A percentile compares a stretch with the other conserved stretches of the same genome.
phyloP scores from a whole-genome alignment of 345 rosid genomes.

The Adansonia digitata region DNA sequence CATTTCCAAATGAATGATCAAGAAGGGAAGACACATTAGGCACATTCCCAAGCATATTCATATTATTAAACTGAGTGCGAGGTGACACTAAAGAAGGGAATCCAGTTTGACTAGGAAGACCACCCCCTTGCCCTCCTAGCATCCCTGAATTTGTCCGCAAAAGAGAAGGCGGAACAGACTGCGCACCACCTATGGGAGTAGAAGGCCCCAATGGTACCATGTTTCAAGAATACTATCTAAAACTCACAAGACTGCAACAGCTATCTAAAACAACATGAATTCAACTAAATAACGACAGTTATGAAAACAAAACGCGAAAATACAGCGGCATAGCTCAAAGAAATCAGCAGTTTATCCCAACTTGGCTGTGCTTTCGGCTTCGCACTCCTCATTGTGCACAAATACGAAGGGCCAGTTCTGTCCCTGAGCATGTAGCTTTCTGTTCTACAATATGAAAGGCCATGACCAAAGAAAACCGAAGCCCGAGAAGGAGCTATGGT shows the following conservation, averaged over 20 bases:
- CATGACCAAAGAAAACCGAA: constrained; percentile 26
- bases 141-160: constrained; percentile 60
- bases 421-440: constrained; percentile 31
- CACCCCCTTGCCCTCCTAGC: constrained; percentile 73
- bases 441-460: constrained; percentile 34
- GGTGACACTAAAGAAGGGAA: constrained; percentile 66
- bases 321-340: constrained; percentile 19
- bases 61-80: constrained; percentile 58
- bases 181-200: constrained; percentile 72
- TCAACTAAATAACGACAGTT: constrained; percentile 20
- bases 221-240: constrained; percentile 25
- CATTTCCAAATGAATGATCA: constrained; percentile 86
- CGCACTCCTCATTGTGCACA: constrained; percentile 37
- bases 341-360: constrained; percentile 36
- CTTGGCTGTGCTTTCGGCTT: constrained; percentile 23
- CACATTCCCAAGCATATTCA: constrained; percentile 79
- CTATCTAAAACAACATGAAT: constrained; percentile 39
- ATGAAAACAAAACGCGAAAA: constrained; percentile 20
- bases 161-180: constrained; percentile 32
- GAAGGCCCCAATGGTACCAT: constrained; percentile 91
- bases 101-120: constrained; percentile 59
- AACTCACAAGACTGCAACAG: constrained; percentile 21
- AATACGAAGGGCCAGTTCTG: constrained; percentile 19
- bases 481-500: constrained; percentile 26
- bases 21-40: constrained; percentile 75